A percentile compares a stretch with the other conserved stretches of the same genome.
These are phyloP conservation scores for Salix purpurea DNA, from an alignment of 345 rosid species.

Conservation along the genomic window DNA sequence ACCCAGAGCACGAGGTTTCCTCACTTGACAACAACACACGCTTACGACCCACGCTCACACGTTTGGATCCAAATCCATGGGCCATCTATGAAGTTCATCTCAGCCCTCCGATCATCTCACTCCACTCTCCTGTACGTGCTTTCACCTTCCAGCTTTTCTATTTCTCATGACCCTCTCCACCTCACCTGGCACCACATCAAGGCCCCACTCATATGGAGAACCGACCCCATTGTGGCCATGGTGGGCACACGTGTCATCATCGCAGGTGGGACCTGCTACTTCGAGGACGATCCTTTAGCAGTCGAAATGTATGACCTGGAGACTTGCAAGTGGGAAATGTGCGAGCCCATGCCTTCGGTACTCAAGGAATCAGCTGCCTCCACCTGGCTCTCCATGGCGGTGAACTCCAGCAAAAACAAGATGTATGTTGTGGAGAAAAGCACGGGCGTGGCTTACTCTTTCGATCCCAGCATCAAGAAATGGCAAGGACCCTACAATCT, in stretches of 20 bases:
- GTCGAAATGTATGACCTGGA: slow-evolving; percentile 53
- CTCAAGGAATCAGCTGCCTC: slow-evolving; percentile 54
- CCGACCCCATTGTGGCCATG: slow-evolving; percentile 62
- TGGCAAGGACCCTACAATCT: slow-evolving; percentile 55
- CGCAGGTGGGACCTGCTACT: slow-evolving; percentile 63
- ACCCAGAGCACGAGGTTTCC: slow-evolving; percentile 39
- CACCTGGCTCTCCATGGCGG: slow-evolving; percentile 60
- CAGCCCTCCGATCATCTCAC: slow-evolving; percentile 52
- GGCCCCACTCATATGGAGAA: slow-evolving; percentile 54
- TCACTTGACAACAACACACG: slow-evolving; percentile 31
- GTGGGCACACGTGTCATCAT: slow-evolving; percentile 43
- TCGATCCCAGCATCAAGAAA: slow-evolving; percentile 42
- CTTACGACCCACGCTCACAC: slow-evolving; percentile 70
- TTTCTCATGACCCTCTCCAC: slow-evolving; percentile 71
- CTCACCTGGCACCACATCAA: slow-evolving; percentile 55
- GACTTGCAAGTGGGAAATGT: slow-evolving; percentile 43
- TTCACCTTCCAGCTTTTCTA: slow-evolving; percentile 48
- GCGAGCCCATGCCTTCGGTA: slow-evolving; percentile 51
- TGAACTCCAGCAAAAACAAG: slow-evolving; percentile 3
- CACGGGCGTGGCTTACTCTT: slow-evolving; percentile 42
- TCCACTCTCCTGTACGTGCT: slow-evolving; percentile 55
- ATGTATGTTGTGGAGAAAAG: slow-evolving; percentile 52
- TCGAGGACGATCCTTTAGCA: slow-evolving; percentile 68
- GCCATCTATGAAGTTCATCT: slow-evolving; percentile 19
- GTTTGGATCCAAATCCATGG: slow-evolving; percentile 47